Base-by-base conservation (phyloP, 768 basidiomycete genomes). In the Zangia roseola region DNA sequence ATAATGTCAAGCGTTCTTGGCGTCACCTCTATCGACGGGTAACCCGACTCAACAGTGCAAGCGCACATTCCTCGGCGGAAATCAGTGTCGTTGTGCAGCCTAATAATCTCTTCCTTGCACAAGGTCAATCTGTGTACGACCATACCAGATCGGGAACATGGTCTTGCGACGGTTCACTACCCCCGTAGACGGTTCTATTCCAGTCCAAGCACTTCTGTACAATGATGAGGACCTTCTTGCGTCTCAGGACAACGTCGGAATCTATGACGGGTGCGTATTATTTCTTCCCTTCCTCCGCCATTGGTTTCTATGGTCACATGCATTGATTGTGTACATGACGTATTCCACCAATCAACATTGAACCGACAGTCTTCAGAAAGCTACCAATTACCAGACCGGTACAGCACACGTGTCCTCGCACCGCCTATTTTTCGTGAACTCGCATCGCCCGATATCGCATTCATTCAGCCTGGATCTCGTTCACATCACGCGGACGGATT, bases 241-340 rank as follows among this genome's bases (percentile, higher is more conserved):
- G 7, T 80, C 77, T 38, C 91, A 92, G 62, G 87, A 91, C 38
- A 73, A 72, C 43, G 85, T 97, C 6, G 94, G 94, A 1, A 84
- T 98, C 47, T 98, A 98, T 61, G 86, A 94, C 56, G 92, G 91
- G 94, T 94, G 66, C 53, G 85, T 71, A 24, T 33, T 50, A 25
- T 57, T 34, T 49, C 14, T 34, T 37, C 39, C 21, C 45, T 40
- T 47, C 41, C 23, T 34, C 23, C 30, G 30, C 34, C 35, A 43
- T 33, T 30, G 51, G 33, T 56, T 53, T 55, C 52, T 31, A 51
- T 48, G 50, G 50, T 36, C 46, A 54, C 56, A 21, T 40, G 37
- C 57, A 50, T 56, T 51, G 49, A 59, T 58, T 21, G 45, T 48
- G 34, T 37, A 16, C 45, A 49, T 42, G 24, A 34, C 57, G 45